Base-by-base conservation (phyloP, 2,329 filamentous ascomycete species). In the Fusarium transvaalense region DNA sequence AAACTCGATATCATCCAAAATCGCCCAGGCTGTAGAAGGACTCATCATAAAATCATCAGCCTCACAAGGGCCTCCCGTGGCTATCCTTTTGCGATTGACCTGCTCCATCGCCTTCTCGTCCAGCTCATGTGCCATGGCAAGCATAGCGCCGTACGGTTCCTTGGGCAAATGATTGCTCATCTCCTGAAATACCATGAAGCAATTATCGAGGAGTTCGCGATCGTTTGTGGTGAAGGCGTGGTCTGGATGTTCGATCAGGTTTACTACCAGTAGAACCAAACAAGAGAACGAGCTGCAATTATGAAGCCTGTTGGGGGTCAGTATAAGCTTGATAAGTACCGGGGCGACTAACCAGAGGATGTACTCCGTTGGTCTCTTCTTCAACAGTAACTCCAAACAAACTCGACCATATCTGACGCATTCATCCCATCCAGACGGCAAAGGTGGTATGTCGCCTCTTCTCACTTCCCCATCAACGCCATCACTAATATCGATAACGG, bases 241-340 rank as follows among this genome's bases (percentile, higher is more conserved):
- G 21, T 53, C 58, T 5, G 71, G 71, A 39, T 61, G 68, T 32
- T 73, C 71, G 3, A 73, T 66, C 38, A 72, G 69, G 15, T 73
- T 73, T 27, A 73, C 54, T 14, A 70, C 48, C 0, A 73, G 39
- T 14, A 73, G 50, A 14, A 70, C 32, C 5, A 73, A 31, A 15
- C 60, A 68, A 1, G 66, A 65, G 6, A 62, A 65, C 15, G 57
- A 58, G 27, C 63, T 55, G 38, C 71, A 73, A 9, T 48, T 57
- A 4, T 66, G 66, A 7, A 73, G 60, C 71, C 71, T 73, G 2
- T 15, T 9, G 5, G 3, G 3, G 56, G 9, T 10, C 1, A 1
- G 1, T 0, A 3, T 23, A 8, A 15, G 19, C 4, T 15, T 0
- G 1, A 6, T 4, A 4, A 1, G 2, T 5, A 0, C 4, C 14